Percentiles rank a stretch among this genome's conserved stretches.
phyloP scores from a whole-genome alignment of 345 rosid species.

The Citrus hindsii region DNA sequence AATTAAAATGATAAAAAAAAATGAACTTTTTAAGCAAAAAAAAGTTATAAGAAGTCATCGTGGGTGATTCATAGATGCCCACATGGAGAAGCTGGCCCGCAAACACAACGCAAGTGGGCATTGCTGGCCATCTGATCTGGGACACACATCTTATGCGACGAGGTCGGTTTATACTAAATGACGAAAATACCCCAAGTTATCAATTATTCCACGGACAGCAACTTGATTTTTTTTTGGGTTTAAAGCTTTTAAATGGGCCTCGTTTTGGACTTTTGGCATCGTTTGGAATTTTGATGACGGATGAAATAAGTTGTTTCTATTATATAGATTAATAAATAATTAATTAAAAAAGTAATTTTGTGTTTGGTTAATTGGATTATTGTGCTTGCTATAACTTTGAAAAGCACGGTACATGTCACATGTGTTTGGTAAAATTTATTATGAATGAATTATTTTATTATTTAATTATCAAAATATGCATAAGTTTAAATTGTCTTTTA shows the following conservation, averaged over 20 bases:
- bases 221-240: background rate
- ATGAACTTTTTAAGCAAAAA: background rate
- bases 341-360: too few relatives aligned
- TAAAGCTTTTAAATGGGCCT: background rate
- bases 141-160: background rate
- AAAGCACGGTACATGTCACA: accelerated
- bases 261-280: background rate
- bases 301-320: accelerated
- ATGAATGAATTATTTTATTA: too few relatives aligned
- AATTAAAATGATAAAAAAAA: background rate
- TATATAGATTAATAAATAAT: background rate
- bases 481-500: too few relatives aligned
- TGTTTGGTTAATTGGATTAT: accelerated
- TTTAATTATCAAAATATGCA: accelerated
- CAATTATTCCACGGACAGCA: background rate
- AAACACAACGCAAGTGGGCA: background rate
- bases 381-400: too few relatives aligned
- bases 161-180: background rate
- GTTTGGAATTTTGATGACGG: accelerated
- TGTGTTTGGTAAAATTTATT: too few relatives aligned
- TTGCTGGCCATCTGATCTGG: slow-evolving; percentile 15
- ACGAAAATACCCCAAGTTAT: background rate
- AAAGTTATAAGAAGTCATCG: background rate
- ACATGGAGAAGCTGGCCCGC: slow-evolving; percentile 10
- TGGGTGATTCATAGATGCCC: slow-evolving; percentile 15